Evolutionary conservation across 139 green algal species (phyloP).

Genomic region (Marvania coccoides): DNA sequence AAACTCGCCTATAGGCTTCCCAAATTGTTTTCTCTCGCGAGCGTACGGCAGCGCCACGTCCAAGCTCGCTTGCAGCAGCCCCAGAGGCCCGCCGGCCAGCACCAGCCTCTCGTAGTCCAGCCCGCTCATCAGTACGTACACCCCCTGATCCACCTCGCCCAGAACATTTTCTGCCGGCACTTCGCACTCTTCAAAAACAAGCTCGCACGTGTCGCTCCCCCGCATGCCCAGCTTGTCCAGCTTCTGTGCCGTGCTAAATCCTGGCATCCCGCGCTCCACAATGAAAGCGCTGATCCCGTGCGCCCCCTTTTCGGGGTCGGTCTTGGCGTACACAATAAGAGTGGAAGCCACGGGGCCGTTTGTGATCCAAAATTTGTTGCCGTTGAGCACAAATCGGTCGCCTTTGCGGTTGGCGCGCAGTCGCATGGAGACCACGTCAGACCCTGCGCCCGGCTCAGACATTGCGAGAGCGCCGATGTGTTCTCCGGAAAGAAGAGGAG

Average conservation of each 20-base stretch:
- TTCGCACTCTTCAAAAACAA: constrained; percentile 88
- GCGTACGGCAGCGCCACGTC: constrained; percentile 80
- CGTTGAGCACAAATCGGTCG: constrained; percentile 75
- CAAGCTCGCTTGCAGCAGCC: constrained; percentile 73
- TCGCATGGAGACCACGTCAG: constrained; percentile 84
- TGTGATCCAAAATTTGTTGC: constrained; percentile 93
- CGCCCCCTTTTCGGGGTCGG: constrained; percentile 43
- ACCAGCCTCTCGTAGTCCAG: constrained; percentile 90
- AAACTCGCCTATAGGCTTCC: constrained; percentile 77
- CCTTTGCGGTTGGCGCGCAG: constrained; percentile 31
- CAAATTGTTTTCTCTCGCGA: constrained; percentile 80
- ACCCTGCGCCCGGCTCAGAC: constrained; percentile 72
- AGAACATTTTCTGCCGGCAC: constrained; percentile 82
- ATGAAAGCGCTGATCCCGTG: constrained; percentile 94
- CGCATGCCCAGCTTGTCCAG: constrained; percentile 95
- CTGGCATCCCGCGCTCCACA: constrained; percentile 81
- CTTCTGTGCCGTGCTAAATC: constrained; percentile 88
- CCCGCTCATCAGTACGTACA: constrained; percentile 82
- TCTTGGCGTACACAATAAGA: constrained; percentile 91
- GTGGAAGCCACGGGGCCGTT: constrained; percentile 80
- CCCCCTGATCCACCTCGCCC: constrained; percentile 64
- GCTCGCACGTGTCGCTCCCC: constrained; percentile 89
- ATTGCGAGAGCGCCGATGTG: constrained; percentile 86
- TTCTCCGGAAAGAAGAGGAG: constrained; percentile 49
- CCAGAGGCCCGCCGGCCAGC: constrained; percentile 75